Base-by-base conservation (phyloP, 1,284 basidiomycete genomes). In the Marasmius tenuissimus region DNA sequence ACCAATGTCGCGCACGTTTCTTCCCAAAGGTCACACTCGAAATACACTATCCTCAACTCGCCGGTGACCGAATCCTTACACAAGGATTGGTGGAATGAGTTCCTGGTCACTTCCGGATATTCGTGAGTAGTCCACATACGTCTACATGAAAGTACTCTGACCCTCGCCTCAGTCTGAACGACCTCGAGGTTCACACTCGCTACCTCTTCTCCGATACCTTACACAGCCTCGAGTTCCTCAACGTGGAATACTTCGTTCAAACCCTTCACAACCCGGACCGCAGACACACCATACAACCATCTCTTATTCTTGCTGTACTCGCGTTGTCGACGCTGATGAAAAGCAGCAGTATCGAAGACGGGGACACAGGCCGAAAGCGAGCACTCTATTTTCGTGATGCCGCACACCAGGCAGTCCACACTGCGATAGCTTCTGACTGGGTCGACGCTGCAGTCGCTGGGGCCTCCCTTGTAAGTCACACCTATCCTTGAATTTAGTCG, bases 241-340 rank as follows among this genome's bases (percentile, higher is more conserved):
- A 89, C 69, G 69, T 84, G 11, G 72, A 78, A 9, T 76, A 79
- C 58, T 83, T 92, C 66, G 71, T 85, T 63, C 78, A 79, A 61
- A 81, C 77, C 58, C 75, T 92, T 52, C 78, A 75, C 64, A 76
- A 82, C 66, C 78, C 82, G 1, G 77, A 79, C 8, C 74, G 79
- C 22, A 80, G 86, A 34, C 69, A 78, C 9, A 73, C 73, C 16
- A 85, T 91, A 65, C 90, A 91, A 67, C 89, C 91, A 5, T 79
- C 87, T 2, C 81, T 93, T 58, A 80, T 92, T 49, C 80, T 86
- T 53, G 81, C 89, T 2, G 82, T 83, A 12, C 80, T 92, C 40
- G 90, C 89, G 0, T 82, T 92, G 69, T 85, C 89, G 0, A 86
- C 80, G 10, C 80, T 91, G n/a, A 86, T 88, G 80, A 86, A 86